phyloP scores from a whole-genome alignment of 495 filamentous ascomycete species.

The Neurospora hispaniola region DNA sequence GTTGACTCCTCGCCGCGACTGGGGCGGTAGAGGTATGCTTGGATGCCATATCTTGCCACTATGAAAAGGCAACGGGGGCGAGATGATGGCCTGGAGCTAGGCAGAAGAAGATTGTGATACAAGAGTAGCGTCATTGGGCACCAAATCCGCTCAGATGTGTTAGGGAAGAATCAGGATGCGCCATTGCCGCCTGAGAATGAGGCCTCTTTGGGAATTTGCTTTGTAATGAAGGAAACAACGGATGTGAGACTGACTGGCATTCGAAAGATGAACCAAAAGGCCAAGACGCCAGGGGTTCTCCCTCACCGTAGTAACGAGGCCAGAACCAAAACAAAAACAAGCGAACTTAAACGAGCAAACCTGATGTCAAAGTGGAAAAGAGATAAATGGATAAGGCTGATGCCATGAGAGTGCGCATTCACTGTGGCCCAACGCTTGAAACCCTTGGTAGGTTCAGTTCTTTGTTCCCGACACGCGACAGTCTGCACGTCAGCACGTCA shows the following conservation, averaged over 20 bases:
- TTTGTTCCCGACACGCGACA: not conserved
- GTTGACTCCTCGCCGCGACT: conserved; percentile 62
- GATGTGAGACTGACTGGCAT: not conserved
- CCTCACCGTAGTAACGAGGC: not conserved
- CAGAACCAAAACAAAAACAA: not conserved
- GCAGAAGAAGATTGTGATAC: conserved; percentile 1
- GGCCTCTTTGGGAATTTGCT: not conserved
- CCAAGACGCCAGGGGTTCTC: not conserved
- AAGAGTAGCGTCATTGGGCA: not conserved
- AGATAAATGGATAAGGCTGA: not conserved
- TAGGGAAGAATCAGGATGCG: not conserved
- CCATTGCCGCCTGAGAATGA: not conserved
- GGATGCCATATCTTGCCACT: conserved; percentile 84
- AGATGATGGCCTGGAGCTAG: not conserved
- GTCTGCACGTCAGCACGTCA: not conserved
- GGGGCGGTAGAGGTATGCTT: conserved; percentile 81
- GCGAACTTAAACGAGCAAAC: not conserved
- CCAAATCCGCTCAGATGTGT: not conserved
- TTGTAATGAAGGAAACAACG: not conserved
- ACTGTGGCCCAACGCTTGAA: not conserved
- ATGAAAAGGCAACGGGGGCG: conserved; percentile 15
- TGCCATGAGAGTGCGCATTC: not conserved
- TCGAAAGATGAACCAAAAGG: not conserved
- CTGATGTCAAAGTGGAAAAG: not conserved
- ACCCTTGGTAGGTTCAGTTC: not conserved